These are phyloP conservation scores for Fusarium sp. DNA, from an alignment of 2,329 filamentous ascomycete species.

Conservation along the genomic window DNA sequence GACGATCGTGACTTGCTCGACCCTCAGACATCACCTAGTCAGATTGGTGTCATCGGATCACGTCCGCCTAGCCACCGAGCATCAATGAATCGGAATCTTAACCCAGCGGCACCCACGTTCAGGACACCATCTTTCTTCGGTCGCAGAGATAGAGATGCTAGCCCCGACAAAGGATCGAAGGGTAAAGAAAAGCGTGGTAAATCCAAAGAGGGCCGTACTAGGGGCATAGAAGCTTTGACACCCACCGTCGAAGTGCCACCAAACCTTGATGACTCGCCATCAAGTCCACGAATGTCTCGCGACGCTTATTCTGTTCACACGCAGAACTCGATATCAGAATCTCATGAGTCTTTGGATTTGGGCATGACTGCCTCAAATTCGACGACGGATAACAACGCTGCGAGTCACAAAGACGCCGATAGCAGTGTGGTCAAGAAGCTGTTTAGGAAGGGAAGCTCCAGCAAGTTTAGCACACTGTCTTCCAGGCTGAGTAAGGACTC, in stretches of 20 bases:
- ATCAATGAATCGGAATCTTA: slow-evolving; percentile 72
- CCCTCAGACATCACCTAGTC: slow-evolving; percentile 64
- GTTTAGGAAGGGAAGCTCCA: slow-evolving; percentile 72
- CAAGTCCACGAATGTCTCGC: slow-evolving; percentile 65
- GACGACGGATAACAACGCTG: slow-evolving; percentile 63
- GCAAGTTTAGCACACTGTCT: slow-evolving; percentile 70
- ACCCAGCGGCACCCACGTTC: slow-evolving; percentile 90
- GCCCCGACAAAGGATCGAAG: slow-evolving; percentile 37
- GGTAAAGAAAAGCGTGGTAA: slow-evolving; percentile 53
- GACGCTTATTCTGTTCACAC: slow-evolving; percentile 69
- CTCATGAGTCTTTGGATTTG: slow-evolving; percentile 66
- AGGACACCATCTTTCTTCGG: slow-evolving; percentile 76
- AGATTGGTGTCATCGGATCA: slow-evolving; percentile 82
- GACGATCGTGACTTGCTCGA: slow-evolving; percentile 66
- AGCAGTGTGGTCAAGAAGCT: slow-evolving; percentile 70
- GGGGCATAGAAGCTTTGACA: slow-evolving; percentile 52
- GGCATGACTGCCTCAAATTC: slow-evolving; percentile 68
- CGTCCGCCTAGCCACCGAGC: slow-evolving; percentile 64
- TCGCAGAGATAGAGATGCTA: slow-evolving; percentile 52
- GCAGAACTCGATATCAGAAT: slow-evolving; percentile 68
- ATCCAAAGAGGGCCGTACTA: slow-evolving; percentile 53
- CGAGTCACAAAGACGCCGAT: slow-evolving; percentile 61
- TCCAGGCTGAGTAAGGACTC: slow-evolving; percentile 66
- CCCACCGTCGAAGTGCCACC: slow-evolving; percentile 54
- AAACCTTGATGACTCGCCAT: slow-evolving; percentile 60